phyloP scores from a whole-genome alignment of 1,284 basidiomycete species.

The Mycena citricolor region DNA sequence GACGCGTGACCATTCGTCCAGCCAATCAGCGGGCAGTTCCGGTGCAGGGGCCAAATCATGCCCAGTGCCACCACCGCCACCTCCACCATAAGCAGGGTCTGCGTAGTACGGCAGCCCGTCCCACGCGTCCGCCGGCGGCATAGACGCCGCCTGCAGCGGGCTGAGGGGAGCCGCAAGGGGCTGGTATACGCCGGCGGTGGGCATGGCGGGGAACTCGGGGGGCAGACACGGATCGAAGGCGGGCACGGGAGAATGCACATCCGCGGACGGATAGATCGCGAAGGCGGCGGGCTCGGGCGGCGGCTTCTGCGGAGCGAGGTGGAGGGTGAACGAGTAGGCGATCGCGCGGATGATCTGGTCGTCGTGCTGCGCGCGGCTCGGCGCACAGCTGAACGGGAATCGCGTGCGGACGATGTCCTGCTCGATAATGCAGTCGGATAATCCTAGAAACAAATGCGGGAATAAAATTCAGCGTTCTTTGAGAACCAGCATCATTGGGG shows the following conservation, averaged over 20 bases:
- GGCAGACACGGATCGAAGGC: conserved; percentile 8
- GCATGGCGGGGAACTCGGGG: conserved; percentile 1
- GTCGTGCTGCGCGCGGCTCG: conserved; percentile 5
- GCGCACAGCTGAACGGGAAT: conserved; percentile 12
- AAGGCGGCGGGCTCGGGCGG: too few relatives aligned
- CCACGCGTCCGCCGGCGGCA: too few relatives aligned
- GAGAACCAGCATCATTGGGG: neutral
- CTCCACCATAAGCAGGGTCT: too few relatives aligned
- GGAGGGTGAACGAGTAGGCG: conserved; percentile 24
- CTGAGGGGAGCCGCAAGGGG: too few relatives aligned
- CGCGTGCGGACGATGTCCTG: conserved; percentile 39
- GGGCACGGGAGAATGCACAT: conserved; percentile 7
- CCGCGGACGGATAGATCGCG: too few relatives aligned
- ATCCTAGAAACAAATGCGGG: conserved; percentile 33
- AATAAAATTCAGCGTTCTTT: neutral
- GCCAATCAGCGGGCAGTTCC: too few relatives aligned
- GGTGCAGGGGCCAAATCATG: too few relatives aligned
- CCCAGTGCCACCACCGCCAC: too few relatives aligned
- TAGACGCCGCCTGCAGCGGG: too few relatives aligned
- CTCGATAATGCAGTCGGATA: conserved; percentile 37
- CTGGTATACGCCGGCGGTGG: too few relatives aligned
- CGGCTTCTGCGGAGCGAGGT: neutral
- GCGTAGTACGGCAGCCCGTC: too few relatives aligned
- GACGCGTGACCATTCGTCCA: too few relatives aligned
- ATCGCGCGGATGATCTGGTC: conserved; percentile 26